phyloP scores from a whole-genome alignment of 192 early-diverging fungal species.

The Geranomyces variabilis region DNA sequence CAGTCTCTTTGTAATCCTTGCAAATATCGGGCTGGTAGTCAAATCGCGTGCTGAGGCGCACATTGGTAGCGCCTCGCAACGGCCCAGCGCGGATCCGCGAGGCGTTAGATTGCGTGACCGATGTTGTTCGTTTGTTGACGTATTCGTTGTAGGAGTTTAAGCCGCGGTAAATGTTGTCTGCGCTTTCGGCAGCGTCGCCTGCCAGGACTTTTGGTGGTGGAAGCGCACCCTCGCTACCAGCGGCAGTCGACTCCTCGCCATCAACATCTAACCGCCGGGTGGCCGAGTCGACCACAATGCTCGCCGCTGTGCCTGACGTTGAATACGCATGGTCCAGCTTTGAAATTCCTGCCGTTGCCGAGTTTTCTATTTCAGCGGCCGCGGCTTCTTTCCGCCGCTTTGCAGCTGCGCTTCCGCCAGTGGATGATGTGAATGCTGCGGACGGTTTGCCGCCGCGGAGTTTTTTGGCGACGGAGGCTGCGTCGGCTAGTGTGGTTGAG shows the following conservation, averaged over 20 bases:
- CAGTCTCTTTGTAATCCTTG: slow-evolving; percentile 91
- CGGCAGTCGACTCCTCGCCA: slow-evolving; percentile 19
- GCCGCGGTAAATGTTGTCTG: slow-evolving; percentile 68
- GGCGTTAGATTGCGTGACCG: slow-evolving; percentile 58
- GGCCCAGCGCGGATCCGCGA: slow-evolving; percentile 69
- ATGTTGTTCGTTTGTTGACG: slow-evolving; percentile 63
- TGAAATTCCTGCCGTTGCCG: neutral
- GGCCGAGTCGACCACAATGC: slow-evolving; percentile 43
- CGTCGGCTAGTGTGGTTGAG: slow-evolving; percentile 6
- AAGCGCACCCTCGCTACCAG: slow-evolving; percentile 8
- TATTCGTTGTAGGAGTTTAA: slow-evolving; percentile 69
- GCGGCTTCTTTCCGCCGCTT: slow-evolving; percentile 32
- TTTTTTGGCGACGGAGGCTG: slow-evolving; percentile 24
- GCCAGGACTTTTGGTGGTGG: slow-evolving; percentile 25
- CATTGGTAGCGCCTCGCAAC: slow-evolving; percentile 67
- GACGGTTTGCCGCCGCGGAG: neutral
- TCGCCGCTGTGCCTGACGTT: slow-evolving; percentile 49
- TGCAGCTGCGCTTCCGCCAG: neutral
- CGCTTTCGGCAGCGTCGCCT: slow-evolving; percentile 43
- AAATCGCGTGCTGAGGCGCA: slow-evolving; percentile 81
- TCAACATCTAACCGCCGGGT: slow-evolving; percentile 57
- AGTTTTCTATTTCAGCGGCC: neutral
- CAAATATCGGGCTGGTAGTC: slow-evolving; percentile 99
- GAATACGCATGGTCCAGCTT: slow-evolving; percentile 22
- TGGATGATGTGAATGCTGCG: slow-evolving; percentile 8